These are phyloP conservation scores for Glycyrrhiza uralensis DNA, from an alignment of 306 rosid species.

Conservation along the genomic window DNA sequence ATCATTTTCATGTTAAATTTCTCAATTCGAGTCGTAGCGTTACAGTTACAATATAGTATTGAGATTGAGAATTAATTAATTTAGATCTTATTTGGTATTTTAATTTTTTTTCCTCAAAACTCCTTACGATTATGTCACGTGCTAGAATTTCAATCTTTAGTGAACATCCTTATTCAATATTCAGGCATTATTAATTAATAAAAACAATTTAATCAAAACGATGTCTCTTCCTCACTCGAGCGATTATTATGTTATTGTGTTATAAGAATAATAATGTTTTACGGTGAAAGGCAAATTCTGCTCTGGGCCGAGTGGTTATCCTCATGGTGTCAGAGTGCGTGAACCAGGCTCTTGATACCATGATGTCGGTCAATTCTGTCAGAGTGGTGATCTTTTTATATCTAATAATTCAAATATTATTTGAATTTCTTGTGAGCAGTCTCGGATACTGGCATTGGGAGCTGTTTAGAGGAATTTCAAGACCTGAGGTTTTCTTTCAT, in stretches of 20 bases:
- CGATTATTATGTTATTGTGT: no score
- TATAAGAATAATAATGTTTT: neutral
- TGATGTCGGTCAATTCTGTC: neutral
- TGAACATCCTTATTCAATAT: neutral
- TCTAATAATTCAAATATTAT: neutral
- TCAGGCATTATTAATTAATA: neutral
- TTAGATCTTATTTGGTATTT: neutral
- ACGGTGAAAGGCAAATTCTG: no score
- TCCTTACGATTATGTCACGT: neutral
- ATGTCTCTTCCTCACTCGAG: neutral
- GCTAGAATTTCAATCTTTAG: neutral
- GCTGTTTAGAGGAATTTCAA: constrained; percentile 65
- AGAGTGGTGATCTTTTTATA: no score
- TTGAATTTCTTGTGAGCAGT: constrained; percentile 43
- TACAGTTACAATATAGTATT: neutral
- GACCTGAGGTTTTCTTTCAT: constrained; percentile 41
- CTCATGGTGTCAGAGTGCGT: neutral
- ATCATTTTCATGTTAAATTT: neutral
- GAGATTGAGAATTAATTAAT: neutral
- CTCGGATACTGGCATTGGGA: constrained; percentile 84
- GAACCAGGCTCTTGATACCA: neutral
- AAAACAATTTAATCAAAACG: neutral
- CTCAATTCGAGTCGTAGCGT: neutral
- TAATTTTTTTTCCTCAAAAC: neutral
- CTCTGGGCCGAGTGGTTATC: neutral